Conservation (phyloP, 2,329 filamentous ascomycete species). For the Thelonectria olida region DNA sequence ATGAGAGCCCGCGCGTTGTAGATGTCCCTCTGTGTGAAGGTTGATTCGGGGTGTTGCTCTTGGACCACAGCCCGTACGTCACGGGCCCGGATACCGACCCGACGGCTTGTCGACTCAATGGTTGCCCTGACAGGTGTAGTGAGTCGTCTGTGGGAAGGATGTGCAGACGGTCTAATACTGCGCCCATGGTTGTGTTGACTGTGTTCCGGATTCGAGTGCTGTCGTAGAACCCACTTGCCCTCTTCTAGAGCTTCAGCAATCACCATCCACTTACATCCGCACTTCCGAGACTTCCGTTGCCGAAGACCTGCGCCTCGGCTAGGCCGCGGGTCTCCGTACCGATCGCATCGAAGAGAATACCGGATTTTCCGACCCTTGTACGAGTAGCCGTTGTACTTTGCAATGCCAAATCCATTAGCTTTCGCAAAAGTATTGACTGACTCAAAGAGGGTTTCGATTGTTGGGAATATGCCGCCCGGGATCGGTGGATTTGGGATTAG, state of each 20-base stretch:
- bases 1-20: constrained; percentile 11
- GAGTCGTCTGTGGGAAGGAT: constrained; percentile 20
- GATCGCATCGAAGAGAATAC: too few relatives aligned
- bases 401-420: too few relatives aligned
- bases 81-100: constrained; percentile 24
- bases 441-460: too few relatives aligned
- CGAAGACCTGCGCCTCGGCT: too few relatives aligned
- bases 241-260: neutral
- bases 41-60: constrained; percentile 17
- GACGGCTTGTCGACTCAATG: constrained; percentile 22
- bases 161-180: constrained; percentile 12
- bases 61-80: constrained; percentile 23
- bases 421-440: too few relatives aligned
- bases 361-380: too few relatives aligned
- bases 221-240: neutral
- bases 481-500: too few relatives aligned
- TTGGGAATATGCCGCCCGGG: too few relatives aligned
- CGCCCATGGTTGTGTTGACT: neutral
- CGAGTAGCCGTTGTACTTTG: too few relatives aligned
- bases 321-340: too few relatives aligned
- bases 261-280: too few relatives aligned
- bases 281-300: too few relatives aligned
- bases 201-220: constrained; percentile 1
- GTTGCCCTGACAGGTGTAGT: constrained; percentile 16
- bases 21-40: constrained; percentile 15